Evolutionary conservation across 1,284 basidiomycete genomes (phyloP), one percentile per base, ranked within the genome.

Genomic region (Irpex lacteus): DNA sequence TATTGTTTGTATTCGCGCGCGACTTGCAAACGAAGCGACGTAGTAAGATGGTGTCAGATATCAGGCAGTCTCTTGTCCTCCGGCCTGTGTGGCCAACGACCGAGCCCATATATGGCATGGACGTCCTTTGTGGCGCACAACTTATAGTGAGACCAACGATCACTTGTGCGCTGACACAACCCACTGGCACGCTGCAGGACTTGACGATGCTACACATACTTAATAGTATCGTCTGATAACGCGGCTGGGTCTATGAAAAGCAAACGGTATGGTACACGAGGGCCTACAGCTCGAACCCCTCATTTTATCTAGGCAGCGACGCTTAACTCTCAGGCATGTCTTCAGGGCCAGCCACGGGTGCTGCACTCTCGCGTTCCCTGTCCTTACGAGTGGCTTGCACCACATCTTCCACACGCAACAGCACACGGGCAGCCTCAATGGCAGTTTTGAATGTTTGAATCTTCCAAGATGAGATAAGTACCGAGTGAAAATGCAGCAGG

Each of bases 381-480:
- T 90, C 90, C 73, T 89, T 89, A 64, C 91, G 83, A 37, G 88
- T 84, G 15, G 95, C 95, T 70, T 92, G 91, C 9, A 97, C 95
- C 61, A 98, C 94, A 73, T 98, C 96, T 74, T 98, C 97, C 2
- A 98, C 96, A 44, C 96, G 89, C 13, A 98, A 84, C 9, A 98
- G 81, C 78, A 98, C 89, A 13, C 95, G 93, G 0, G 97, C 92
- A 32, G 74, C 91, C 85, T 98, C 96, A 70, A 98, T 92, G 15
- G 97, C 96, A 7, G 97, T 99, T 86, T 99, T 98, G 73, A 98
- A 81, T 18, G 91, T 98, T 83, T 98, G 97, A 60, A 98, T 92
- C 90, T 89, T 11, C 66, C 19, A 18, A 21, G 13, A 55, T 36
- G 21, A 57, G n/a, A 15, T 37, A 26, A 21, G 34, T 52, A 18